Evolutionary conservation across 2,329 filamentous ascomycete genomes (phyloP).

Genomic region (Fusarium drepaniforme): DNA sequence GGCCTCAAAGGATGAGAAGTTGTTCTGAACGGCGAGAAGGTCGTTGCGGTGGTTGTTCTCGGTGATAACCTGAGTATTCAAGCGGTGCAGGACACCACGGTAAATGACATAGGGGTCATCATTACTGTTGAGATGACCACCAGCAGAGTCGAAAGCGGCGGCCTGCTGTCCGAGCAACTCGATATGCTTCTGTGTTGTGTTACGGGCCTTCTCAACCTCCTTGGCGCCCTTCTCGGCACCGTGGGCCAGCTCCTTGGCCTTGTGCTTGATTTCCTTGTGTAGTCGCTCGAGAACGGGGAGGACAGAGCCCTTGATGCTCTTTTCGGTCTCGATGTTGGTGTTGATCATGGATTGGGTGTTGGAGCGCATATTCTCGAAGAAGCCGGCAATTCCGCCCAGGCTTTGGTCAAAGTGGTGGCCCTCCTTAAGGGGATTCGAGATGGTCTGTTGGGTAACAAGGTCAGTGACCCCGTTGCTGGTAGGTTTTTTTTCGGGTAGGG

Average conservation of each 20-base stretch:
- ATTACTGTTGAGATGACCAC: conserved; percentile 75
- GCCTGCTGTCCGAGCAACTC: conserved; percentile 91
- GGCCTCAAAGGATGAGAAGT: conserved; percentile 87
- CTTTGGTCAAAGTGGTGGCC: conserved; percentile 93
- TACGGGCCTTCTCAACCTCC: conserved; percentile 90
- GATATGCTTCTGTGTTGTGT: conserved; percentile 92
- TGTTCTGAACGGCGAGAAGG: conserved; percentile 89
- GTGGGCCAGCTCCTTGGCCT: conserved; percentile 87
- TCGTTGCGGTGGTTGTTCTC: conserved; percentile 98
- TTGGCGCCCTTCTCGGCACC: conserved; percentile 89
- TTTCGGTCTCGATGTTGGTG: conserved; percentile 90
- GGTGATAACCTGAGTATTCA: conserved; percentile 91
- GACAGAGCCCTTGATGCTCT: conserved; percentile 87
- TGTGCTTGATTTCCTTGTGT: conserved; percentile 97
- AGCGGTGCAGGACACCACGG: conserved; percentile 83
- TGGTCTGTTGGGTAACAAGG: conserved; percentile 67
- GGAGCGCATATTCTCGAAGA: conserved; percentile 93
- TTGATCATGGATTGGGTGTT: conserved; percentile 95
- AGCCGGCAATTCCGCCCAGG: conserved; percentile 86
- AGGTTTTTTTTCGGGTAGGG: not conserved
- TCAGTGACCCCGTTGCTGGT: conserved; percentile 6
- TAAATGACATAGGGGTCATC: conserved; percentile 92
- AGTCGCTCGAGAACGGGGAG: conserved; percentile 90
- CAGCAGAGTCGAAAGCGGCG: conserved; percentile 81
- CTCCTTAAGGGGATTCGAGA: conserved; percentile 87